Base-by-base conservation (phyloP, 2,329 filamentous ascomycete species). In the Aspergillus cejpii region DNA sequence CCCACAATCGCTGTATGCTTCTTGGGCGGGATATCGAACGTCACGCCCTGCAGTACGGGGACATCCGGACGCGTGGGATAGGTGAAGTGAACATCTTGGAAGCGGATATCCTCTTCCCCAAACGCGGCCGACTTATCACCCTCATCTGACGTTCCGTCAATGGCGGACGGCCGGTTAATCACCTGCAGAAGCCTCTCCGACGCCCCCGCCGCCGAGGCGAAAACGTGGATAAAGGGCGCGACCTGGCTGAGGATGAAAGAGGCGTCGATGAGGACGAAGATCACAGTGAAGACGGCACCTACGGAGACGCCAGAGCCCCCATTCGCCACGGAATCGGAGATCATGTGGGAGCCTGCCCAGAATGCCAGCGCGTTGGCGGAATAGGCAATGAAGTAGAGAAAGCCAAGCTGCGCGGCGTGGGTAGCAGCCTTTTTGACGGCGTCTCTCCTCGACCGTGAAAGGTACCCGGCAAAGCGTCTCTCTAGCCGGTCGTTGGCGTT, bases 301-400 rank as follows among this genome's bases (percentile, higher is more conserved):
- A 67, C 60, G 6, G 64, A 62, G 15, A 53, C 49, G 1, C 56
- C 59, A 2, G 41, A 39, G 27, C 43, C 42, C 19, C 44, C 47
- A 3, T 41, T 27, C 7, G 51, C 52, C 6, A 63, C 54, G 2
- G 58, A 54, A 23, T 52, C 64, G 6, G 72, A 71, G 38, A 81
- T 75, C 51, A 75, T 74, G 26, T 68, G 71, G 44, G 78, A 79
- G 33, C 82, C 82, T 57, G 83, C 75, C 79, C 80, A 85, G 59
- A 82, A 85, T 0, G 81, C 79, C 12, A 85, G 66, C 0, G 78
- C 79, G 58, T 84, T 85, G 3, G 79, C 78, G 1, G 78, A 74
- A 52, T 82, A 85, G 3, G 80, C 79, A 52, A 85, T 77, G 51
- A 85, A 84, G 59, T 83, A 85, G 2, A 84, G 65, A 11, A 76